Evolutionary conservation across 192 early-diverging fungal species (phyloP).

Genomic region (Podila epicladia): DNA sequence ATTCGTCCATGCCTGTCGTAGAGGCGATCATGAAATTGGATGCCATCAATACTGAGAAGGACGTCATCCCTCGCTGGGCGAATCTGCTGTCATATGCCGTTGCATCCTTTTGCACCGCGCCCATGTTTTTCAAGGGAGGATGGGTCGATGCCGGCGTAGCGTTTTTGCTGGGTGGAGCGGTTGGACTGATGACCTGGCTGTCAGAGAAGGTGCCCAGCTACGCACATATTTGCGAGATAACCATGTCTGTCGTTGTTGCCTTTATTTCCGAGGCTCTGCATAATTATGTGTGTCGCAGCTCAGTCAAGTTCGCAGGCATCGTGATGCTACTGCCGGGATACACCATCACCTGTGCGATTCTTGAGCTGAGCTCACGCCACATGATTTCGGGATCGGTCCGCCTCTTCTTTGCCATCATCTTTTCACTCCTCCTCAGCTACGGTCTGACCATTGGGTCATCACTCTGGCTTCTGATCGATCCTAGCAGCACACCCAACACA

Average conservation of each 20-base stretch:
- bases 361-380: conserved; percentile 91
- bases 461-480: conserved; percentile 60
- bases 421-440: conserved; percentile 81
- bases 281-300: conserved; percentile 65
- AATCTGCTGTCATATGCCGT: conserved; percentile 63
- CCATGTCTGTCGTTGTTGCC: conserved; percentile 58
- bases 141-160: conserved; percentile 74
- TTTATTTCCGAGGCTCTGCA: conserved; percentile 64
- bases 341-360: conserved; percentile 82
- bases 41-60: conserved; percentile 64
- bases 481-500: conserved; percentile 15
- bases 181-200: conserved; percentile 62
- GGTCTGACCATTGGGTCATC: conserved; percentile 75
- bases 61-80: conserved; percentile 71
- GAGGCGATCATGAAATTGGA: conserved; percentile 73
- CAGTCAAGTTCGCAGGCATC: conserved; percentile 63
- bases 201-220: conserved; percentile 67
- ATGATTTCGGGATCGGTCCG: conserved; percentile 90
- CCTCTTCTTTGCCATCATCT: conserved; percentile 84
- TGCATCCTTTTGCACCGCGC: conserved; percentile 67
- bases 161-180: conserved; percentile 59
- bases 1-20: conserved; percentile 70
- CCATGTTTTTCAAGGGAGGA: conserved; percentile 74
- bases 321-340: conserved; percentile 82
- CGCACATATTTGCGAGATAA: conserved; percentile 61